These are phyloP conservation scores for Dichomitus squalens DNA, from an alignment of 1,284 basidiomycete genomes.

Conservation along the genomic window DNA sequence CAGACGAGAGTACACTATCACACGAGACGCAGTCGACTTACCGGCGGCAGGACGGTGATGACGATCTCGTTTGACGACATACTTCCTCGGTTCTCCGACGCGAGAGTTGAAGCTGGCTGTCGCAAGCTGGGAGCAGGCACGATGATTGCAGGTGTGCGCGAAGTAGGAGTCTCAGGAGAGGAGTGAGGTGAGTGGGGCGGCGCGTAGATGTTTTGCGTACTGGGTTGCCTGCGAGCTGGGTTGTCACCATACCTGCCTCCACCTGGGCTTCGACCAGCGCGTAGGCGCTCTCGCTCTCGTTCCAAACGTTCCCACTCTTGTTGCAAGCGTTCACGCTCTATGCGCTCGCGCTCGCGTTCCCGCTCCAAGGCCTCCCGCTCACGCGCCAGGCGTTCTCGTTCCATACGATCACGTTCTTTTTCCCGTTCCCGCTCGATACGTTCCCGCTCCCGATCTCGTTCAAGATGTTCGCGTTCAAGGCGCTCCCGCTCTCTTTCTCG, in stretches of 20 bases:
- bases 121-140: conserved; percentile 17
- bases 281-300: neutral
- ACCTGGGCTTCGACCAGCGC: neutral
- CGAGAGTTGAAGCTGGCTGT: conserved; percentile 2
- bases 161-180: conserved; percentile 15
- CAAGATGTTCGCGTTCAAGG: neutral
- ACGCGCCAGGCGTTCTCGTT: neutral
- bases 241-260: neutral
- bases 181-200: conserved; percentile 26
- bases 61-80: conserved; percentile 25
- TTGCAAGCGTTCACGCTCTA: neutral
- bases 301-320: neutral
- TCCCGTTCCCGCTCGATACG: neutral
- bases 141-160: conserved; percentile 7
- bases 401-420: neutral
- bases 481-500: neutral
- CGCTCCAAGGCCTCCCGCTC: neutral
- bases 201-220: conserved; percentile 22
- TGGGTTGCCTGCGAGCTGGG: conserved; percentile 1
- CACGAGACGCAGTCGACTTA: neutral
- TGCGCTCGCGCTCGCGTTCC: neutral
- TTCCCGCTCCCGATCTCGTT: neutral
- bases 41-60: conserved; percentile 19
- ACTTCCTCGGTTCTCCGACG: conserved; percentile 19
- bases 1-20: neutral